Conservation (phyloP, 2,329 filamentous ascomycete genomes). For the Colletotrichum higginsianum region DNA sequence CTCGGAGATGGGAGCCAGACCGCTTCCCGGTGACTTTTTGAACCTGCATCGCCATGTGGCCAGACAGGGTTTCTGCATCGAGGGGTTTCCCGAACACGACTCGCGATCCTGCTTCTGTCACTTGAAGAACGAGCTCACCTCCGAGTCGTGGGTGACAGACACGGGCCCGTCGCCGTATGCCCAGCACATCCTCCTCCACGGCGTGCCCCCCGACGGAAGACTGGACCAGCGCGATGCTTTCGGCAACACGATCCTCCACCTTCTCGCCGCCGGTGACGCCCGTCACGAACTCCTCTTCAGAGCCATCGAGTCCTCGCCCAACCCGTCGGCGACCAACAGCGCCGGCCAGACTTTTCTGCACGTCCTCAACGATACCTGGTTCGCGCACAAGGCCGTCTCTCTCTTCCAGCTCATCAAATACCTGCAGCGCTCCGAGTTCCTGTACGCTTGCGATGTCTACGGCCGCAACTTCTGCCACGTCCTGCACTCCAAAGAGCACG, state of each 20-base stretch:
- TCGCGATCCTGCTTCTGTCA: constrained; percentile 50
- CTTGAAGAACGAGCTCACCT: constrained; percentile 44
- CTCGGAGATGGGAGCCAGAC: constrained; percentile 43
- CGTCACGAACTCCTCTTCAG: constrained; percentile 49
- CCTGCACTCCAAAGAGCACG: constrained; percentile 47
- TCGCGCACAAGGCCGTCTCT: constrained; percentile 47
- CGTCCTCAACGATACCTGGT: constrained; percentile 55
- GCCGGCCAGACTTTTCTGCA: constrained; percentile 66
- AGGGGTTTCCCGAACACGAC: constrained; percentile 45
- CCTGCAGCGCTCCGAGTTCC: constrained; percentile 45
- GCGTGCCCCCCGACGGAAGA: constrained; percentile 40
- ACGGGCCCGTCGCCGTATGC: constrained; percentile 46
- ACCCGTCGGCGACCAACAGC: constrained; percentile 52
- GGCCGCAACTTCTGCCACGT: constrained; percentile 69
- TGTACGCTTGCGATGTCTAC: constrained; percentile 62
- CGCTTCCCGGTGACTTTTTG: constrained; percentile 67
- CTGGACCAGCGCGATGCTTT: constrained; percentile 55
- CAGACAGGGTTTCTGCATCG: constrained; percentile 43
- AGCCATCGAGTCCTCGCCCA: constrained; percentile 43
- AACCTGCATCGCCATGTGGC: constrained; percentile 47
- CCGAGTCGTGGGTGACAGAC: constrained; percentile 51
- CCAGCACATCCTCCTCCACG: constrained; percentile 16
- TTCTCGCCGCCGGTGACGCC: constrained; percentile 58
- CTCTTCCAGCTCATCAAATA: constrained; percentile 48
- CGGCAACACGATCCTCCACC: constrained; percentile 64